These are phyloP conservation scores for Phytophthora tentaculata DNA, from an alignment of 352 stramenopile species.

Conservation along the genomic window DNA sequence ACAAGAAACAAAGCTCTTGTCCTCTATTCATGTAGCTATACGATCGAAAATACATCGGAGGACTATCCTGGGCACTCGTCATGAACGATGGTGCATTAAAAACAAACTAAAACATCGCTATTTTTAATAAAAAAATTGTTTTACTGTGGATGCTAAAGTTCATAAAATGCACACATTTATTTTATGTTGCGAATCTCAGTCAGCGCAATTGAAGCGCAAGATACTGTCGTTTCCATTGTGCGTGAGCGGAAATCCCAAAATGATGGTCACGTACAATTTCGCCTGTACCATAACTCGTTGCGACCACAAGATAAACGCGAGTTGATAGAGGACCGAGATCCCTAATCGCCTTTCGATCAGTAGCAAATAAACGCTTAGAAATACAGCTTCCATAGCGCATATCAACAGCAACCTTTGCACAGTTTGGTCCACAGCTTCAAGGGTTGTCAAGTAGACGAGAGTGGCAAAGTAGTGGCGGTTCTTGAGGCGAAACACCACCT, in stretches of 20 bases:
- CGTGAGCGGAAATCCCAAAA: conserved; percentile 37
- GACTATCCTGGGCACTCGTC: no score
- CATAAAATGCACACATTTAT: no score
- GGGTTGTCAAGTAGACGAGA: conserved; percentile 21
- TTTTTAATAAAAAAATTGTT: no score
- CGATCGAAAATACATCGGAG: no score
- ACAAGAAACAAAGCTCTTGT: no score
- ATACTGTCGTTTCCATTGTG: conserved; percentile 46
- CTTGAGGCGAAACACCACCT: conserved; percentile 25
- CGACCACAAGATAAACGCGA: conserved; percentile 38
- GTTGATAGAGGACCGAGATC: conserved; percentile 26
- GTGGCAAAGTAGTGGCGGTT: conserved; percentile 38
- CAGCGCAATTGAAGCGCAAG: conserved; percentile 15
- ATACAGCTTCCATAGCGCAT: conserved; percentile 27
- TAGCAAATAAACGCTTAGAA: conserved; percentile 28
- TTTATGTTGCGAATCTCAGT: neutral
- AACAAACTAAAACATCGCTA: no score
- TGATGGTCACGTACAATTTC: conserved; percentile 35
- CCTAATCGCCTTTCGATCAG: conserved; percentile 19
- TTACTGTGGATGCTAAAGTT: no score
- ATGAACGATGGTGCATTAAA: no score
- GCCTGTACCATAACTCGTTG: conserved; percentile 30
- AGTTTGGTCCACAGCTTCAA: conserved; percentile 20
- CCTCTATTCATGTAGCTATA: no score
- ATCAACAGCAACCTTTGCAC: conserved; percentile 18